Evolutionary conservation across 345 rosid species (phyloP).

Genomic region (Brassica rapa): DNA sequence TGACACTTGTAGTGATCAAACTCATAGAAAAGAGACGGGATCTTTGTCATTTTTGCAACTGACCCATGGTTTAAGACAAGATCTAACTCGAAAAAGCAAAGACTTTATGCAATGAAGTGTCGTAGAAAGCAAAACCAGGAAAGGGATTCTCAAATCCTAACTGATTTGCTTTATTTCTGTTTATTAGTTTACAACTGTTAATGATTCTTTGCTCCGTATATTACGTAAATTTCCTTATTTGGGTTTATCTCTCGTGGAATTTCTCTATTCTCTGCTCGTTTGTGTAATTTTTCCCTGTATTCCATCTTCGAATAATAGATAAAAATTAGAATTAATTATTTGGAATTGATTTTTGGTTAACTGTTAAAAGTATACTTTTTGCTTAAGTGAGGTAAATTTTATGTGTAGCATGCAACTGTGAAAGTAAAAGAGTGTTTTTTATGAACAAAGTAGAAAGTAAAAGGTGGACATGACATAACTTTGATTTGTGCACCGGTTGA

Average conservation of each 20-base stretch:
- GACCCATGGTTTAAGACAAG: constrained; percentile 12
- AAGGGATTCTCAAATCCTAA: neutral
- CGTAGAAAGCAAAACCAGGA: constrained; percentile 17
- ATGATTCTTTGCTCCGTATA: too few relatives aligned
- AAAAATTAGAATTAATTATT: neutral
- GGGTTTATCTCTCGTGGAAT: too few relatives aligned
- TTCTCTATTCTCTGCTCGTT: too few relatives aligned
- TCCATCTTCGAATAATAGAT: too few relatives aligned
- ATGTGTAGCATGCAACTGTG: neutral
- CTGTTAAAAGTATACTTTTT: neutral
- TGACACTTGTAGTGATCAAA: constrained; percentile 4
- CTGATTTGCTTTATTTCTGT: too few relatives aligned
- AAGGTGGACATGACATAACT: constrained; percentile 9
- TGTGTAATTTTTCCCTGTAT: too few relatives aligned
- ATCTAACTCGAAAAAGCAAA: constrained; percentile 1
- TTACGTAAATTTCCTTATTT: too few relatives aligned
- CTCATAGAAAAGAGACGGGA: neutral
- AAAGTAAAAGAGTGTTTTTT: neutral
- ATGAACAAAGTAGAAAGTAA: constrained; percentile 31
- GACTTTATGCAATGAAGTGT: constrained; percentile 9
- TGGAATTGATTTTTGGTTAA: neutral
- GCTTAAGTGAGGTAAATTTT: neutral
- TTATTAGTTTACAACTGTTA: too few relatives aligned
- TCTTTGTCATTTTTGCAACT: neutral
- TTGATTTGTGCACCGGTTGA: constrained; percentile 5